Evolutionary conservation across 129 eudicot genomes (phyloP).

Genomic region (Pulicaria dysenterica): DNA sequence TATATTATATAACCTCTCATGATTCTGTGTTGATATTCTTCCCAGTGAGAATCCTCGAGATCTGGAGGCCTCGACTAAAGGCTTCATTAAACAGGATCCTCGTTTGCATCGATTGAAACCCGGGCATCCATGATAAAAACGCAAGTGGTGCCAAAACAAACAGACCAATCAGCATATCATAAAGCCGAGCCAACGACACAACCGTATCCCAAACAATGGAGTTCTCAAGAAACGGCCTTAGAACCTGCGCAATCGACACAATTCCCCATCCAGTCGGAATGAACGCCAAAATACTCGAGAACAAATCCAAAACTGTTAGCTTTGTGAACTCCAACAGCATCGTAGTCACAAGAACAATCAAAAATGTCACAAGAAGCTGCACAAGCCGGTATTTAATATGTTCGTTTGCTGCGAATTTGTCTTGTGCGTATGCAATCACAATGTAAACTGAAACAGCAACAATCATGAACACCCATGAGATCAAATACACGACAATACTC

Average conservation of each 20-base stretch:
- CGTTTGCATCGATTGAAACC: conserved; percentile 93
- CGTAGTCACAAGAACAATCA: conserved; percentile 46
- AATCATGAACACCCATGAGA: conserved; percentile 73
- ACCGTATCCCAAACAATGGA: conserved; percentile 76
- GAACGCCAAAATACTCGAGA: conserved; percentile 73
- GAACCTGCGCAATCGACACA: conserved; percentile 74
- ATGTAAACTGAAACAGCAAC: conserved; percentile 53
- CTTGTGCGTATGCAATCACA: conserved; percentile 67
- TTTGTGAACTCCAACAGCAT: conserved; percentile 58
- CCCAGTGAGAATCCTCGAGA: conserved; percentile 76
- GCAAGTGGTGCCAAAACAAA: conserved; percentile 86
- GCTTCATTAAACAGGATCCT: conserved; percentile 88
- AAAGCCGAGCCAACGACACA: conserved; percentile 83
- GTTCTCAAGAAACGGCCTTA: conserved; percentile 79
- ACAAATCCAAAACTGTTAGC: conserved; percentile 49
- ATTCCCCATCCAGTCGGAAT: conserved; percentile 97
- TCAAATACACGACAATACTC: conserved; percentile 70
- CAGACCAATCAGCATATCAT: conserved; percentile 76
- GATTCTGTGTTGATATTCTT: conserved; percentile 52
- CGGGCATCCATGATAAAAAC: conserved; percentile 91
- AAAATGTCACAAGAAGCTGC: conserved; percentile 56
- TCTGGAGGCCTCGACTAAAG: conserved; percentile 93
- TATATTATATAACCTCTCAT: conserved; percentile 44
- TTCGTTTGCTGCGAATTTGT: conserved; percentile 67
- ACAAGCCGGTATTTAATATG: conserved; percentile 69